Percentiles rank a stretch among this genome's conserved stretches.
Evolutionary conservation across 2,329 filamentous ascomycete genomes (phyloP).

Genomic region (Gliomastix tumulicola): DNA sequence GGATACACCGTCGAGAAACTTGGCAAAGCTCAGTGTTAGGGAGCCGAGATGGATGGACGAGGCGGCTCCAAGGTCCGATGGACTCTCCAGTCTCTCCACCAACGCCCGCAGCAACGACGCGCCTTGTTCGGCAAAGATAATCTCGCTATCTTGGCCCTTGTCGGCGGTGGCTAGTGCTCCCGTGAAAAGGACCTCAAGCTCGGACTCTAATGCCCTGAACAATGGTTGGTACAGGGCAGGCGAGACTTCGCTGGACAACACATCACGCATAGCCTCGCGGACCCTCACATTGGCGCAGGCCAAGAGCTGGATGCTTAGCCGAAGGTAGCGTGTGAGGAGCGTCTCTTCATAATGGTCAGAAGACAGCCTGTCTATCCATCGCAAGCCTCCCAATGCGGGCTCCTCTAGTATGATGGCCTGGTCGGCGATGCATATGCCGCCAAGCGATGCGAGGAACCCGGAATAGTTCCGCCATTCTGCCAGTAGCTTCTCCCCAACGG

Average conservation of each 20-base stretch:
- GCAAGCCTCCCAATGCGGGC: conserved; percentile 44
- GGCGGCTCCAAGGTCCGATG: conserved; percentile 54
- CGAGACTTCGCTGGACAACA: conserved; percentile 58
- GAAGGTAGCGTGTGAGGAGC: conserved; percentile 52
- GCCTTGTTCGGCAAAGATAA: conserved; percentile 62
- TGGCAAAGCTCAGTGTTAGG: conserved; percentile 59
- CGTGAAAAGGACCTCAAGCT: conserved; percentile 56
- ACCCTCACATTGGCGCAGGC: conserved; percentile 58
- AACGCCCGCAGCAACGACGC: conserved; percentile 56
- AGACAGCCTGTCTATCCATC: conserved; percentile 58
- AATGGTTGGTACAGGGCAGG: conserved; percentile 54
- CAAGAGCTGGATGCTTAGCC: conserved; percentile 57
- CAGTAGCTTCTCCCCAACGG: conserved; percentile 46
- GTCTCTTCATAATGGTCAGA: conserved; percentile 55
- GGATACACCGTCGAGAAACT: conserved; percentile 52
- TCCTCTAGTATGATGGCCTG: conserved; percentile 52
- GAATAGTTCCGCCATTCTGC: conserved; percentile 64
- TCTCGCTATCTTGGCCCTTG: conserved; percentile 50
- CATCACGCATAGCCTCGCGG: conserved; percentile 60
- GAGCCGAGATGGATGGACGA: conserved; percentile 58
- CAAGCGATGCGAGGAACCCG: conserved; percentile 60
- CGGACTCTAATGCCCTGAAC: conserved; percentile 58
- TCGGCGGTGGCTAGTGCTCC: conserved; percentile 43
- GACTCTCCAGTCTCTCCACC: conserved; percentile 57
- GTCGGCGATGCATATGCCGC: conserved; percentile 57